Percentiles rank a stretch among this genome's conserved stretches.
Evolutionary conservation across 192 early-diverging fungal species (phyloP).

Genomic region (Podila epicladia): DNA sequence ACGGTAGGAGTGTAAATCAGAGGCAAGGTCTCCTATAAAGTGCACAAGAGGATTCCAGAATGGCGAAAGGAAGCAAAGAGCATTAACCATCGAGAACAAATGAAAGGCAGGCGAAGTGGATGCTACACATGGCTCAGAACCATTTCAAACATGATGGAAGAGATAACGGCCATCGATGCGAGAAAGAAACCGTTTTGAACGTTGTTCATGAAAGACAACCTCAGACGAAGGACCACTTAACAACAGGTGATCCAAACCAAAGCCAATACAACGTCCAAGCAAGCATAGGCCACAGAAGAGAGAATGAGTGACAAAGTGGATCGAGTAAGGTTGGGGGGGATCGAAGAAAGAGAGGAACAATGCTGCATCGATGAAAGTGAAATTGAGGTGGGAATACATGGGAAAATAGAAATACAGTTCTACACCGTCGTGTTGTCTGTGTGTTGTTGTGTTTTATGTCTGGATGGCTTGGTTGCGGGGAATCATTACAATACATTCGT

Average conservation of each 20-base stretch:
- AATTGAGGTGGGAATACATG: too few relatives aligned
- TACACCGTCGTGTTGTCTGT: too few relatives aligned
- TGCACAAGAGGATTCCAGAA: neutral
- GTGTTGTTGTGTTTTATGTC: too few relatives aligned
- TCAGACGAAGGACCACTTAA: neutral
- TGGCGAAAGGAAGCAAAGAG: neutral
- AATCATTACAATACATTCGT: neutral
- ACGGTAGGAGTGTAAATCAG: conserved; percentile 90
- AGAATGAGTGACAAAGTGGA: neutral
- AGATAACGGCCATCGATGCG: neutral
- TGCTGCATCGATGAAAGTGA: too few relatives aligned
- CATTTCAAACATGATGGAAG: neutral
- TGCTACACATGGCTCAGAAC: neutral
- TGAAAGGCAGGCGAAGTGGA: neutral
- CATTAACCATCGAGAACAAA: neutral
- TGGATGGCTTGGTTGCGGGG: too few relatives aligned
- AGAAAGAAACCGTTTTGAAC: neutral
- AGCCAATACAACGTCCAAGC: neutral
- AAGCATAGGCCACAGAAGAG: neutral
- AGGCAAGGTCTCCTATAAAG: conserved; percentile 73
- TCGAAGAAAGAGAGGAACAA: neutral
- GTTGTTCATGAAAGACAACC: neutral
- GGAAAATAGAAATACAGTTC: too few relatives aligned
- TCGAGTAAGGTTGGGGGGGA: neutral
- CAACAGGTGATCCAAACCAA: neutral